Evolutionary conservation across 306 rosid species (phyloP).

Genomic region (Herpetospermum pedunculosum): DNA sequence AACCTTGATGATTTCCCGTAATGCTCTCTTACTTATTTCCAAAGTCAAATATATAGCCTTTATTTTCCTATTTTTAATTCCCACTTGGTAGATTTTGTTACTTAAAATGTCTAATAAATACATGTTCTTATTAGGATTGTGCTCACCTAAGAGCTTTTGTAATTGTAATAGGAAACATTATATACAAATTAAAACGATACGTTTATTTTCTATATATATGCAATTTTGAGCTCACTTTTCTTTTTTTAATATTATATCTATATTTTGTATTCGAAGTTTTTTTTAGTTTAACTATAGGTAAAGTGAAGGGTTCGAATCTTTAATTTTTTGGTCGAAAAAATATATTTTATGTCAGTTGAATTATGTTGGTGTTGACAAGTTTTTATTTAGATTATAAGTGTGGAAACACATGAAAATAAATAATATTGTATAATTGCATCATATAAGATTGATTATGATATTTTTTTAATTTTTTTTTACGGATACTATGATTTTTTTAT

Average conservation of each 20-base stretch:
- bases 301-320: too few relatives aligned
- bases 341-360: too few relatives aligned
- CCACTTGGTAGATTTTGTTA: neutral
- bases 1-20: neutral
- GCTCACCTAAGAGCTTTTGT: neutral
- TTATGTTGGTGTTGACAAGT: too few relatives aligned
- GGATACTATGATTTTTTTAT: too few relatives aligned
- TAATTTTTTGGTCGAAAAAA: too few relatives aligned
- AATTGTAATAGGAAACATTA: neutral
- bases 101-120: neutral
- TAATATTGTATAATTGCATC: neutral
- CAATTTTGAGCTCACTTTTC: neutral
- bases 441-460: too few relatives aligned
- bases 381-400: too few relatives aligned
- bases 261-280: neutral
- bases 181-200: neutral
- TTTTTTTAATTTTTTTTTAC: too few relatives aligned
- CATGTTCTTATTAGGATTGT: neutral
- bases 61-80: neutral
- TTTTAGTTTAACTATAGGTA: too few relatives aligned
- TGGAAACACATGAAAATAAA: neutral
- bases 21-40: neutral
- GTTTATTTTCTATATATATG: neutral
- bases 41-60: constrained; percentile 1
- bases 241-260: neutral